Evolutionary conservation across 2,329 filamentous ascomycete species (phyloP).

Genomic region (Venturia oleaginea): DNA sequence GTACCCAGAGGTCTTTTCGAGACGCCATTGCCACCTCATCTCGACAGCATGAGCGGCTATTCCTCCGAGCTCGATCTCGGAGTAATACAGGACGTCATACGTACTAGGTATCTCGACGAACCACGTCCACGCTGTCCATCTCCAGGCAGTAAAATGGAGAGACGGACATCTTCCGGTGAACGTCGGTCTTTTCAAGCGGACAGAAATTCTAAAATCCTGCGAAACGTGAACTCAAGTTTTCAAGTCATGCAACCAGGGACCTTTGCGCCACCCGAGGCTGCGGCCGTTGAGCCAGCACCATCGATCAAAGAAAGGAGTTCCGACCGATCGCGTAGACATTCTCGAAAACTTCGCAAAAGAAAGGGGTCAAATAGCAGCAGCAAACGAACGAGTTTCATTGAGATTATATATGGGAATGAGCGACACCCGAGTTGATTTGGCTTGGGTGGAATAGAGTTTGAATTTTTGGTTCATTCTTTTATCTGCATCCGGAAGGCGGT

Average conservation of each 20-base stretch:
- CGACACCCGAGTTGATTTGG: not conserved
- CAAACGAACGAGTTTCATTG: constrained; percentile 11
- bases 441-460: constrained; percentile 4
- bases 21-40: not conserved
- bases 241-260: constrained; percentile 30
- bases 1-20: constrained; percentile 6
- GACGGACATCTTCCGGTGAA: constrained; percentile 15
- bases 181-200: constrained; percentile 9
- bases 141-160: not conserved
- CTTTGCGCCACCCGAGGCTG: not conserved
- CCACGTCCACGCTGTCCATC: constrained; percentile 5
- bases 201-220: constrained; percentile 26
- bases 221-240: constrained; percentile 35
- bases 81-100: not conserved
- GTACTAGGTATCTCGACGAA: not conserved
- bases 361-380: not conserved
- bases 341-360: constrained; percentile 11
- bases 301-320: not conserved
- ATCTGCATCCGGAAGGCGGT: constrained; percentile 2
- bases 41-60: not conserved
- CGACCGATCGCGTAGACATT: not conserved
- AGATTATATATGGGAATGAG: constrained; percentile 12
- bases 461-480: constrained; percentile 10
- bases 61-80: constrained; percentile 1
- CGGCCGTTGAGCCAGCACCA: not conserved